These are phyloP conservation scores for Poterioochromonas sp. DNA, from an alignment of 352 stramenopile species.

Conservation along the genomic window DNA sequence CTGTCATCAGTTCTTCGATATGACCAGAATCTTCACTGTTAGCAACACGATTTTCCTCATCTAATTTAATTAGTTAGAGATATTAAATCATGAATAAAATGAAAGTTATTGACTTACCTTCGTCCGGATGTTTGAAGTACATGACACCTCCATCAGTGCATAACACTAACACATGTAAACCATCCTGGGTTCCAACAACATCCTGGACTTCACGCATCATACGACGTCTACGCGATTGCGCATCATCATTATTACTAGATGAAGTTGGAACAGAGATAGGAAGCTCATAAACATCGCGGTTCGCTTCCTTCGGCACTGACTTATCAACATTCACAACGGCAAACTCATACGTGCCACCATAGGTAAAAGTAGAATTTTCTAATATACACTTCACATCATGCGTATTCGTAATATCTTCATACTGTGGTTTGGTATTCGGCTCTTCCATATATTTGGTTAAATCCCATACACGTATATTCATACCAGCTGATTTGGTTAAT, in stretches of 20 bases:
- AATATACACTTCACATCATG: neutral
- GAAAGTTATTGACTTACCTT: no score
- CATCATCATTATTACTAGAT: neutral
- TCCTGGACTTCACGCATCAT: constrained; percentile 14
- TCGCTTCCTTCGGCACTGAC: neutral
- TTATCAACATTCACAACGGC: neutral
- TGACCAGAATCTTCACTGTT: neutral
- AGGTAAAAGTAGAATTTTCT: neutral
- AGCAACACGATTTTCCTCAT: neutral
- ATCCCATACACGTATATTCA: constrained; percentile 15
- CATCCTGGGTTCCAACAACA: neutral
- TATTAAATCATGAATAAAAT: no score
- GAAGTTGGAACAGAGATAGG: neutral
- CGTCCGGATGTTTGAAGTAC: neutral
- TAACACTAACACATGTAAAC: neutral
- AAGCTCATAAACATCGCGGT: constrained; percentile 3
- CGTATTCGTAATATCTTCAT: constrained; percentile 25
- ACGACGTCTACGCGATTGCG: neutral
- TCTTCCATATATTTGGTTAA: neutral
- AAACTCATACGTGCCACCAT: constrained; percentile 23
- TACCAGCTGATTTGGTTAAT: neutral
- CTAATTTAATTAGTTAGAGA: no score
- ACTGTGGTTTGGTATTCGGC: neutral
- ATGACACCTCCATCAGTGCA: constrained; percentile 2
- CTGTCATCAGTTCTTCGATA: no score